phyloP scores from a whole-genome alignment of 2,329 filamentous ascomycete genomes.

The Fusarium equiseti region DNA sequence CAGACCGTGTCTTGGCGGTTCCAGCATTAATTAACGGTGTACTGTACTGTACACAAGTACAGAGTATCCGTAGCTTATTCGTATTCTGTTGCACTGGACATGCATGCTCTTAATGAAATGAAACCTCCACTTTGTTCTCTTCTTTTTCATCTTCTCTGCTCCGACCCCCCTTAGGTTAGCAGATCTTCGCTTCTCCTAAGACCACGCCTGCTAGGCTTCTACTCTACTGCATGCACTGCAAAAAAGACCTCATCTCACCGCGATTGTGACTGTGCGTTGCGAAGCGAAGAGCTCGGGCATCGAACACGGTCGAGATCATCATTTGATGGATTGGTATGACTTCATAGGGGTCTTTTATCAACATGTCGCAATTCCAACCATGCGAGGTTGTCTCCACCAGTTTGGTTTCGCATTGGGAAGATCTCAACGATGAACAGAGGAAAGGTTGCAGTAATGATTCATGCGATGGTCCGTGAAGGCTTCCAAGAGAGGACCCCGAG shows the following conservation, averaged over 20 bases:
- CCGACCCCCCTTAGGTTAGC: conserved; percentile 3
- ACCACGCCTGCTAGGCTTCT: conserved; percentile 20
- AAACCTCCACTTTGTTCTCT: conserved; percentile 36
- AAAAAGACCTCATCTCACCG: conserved; percentile 39
- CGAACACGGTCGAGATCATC: conserved; percentile 24
- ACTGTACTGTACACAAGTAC: not conserved
- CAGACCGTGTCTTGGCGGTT: conserved; percentile 35
- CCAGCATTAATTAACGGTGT: conserved; percentile 31
- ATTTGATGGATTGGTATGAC: conserved; percentile 42
- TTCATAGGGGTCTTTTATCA: conserved; percentile 48
- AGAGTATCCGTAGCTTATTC: conserved; percentile 29
- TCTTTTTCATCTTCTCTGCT: not conserved
- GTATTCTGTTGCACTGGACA: conserved; percentile 21
- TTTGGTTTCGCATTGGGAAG: conserved; percentile 7
- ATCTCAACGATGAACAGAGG: not conserved
- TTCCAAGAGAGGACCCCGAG: conserved; percentile 16
- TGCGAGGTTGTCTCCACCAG: conserved; percentile 2
- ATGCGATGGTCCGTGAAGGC: conserved; percentile 15
- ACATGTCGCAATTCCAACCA: conserved; percentile 19
- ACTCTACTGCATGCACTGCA: not conserved
- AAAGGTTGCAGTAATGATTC: conserved; percentile 5
- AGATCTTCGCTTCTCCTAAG: conserved; percentile 38
- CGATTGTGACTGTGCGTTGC: conserved; percentile 38
- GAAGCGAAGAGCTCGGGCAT: conserved; percentile 39
- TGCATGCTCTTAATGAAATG: conserved; percentile 39